Conservation (phyloP, 441 rosid genomes). For the Capsella rubella region DNA sequence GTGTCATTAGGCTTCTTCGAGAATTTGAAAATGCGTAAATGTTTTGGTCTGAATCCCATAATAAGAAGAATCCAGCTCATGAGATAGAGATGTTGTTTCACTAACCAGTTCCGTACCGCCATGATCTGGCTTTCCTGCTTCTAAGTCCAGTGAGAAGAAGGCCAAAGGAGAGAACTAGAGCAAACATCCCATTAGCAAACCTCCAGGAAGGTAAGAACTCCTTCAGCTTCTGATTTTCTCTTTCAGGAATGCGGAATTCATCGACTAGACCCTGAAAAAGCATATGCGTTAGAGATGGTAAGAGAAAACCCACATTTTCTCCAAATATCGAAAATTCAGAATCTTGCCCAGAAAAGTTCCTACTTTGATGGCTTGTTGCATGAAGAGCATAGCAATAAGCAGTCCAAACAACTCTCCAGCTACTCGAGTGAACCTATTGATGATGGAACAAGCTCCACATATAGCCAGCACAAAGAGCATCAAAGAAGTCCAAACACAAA, state of each 20-base stretch:
- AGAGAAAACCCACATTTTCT: not conserved
- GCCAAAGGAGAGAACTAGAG: conserved; percentile 90
- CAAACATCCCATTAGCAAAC: conserved; percentile 96
- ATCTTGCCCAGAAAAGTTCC: conserved; percentile 13
- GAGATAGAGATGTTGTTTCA: conserved; percentile 20
- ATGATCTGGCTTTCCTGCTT: conserved; percentile 93
- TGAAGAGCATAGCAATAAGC: conserved; percentile 96
- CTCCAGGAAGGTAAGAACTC: conserved; percentile 86
- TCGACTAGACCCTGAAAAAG: conserved; percentile 79
- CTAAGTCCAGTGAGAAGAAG: conserved; percentile 75
- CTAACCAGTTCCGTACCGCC: conserved; percentile 89
- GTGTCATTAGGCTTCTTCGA: conserved; percentile 13
- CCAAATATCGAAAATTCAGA: not conserved
- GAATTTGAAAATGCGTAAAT: not conserved
- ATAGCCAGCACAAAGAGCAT: conserved; percentile 78
- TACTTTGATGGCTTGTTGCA: conserved; percentile 96
- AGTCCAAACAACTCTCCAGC: conserved; percentile 96
- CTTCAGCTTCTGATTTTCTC: conserved; percentile 55
- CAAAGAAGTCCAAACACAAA: conserved; percentile 91
- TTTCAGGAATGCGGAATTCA: conserved; percentile 74
- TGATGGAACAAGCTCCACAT: conserved; percentile 90
- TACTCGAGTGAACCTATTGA: conserved; percentile 88
- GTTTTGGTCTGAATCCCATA: conserved; percentile 31
- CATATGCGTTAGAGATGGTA: conserved; percentile 1
- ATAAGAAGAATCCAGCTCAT: conserved; percentile 41